Percentiles rank a stretch among this genome's conserved stretches.
phyloP scores from a whole-genome alignment of 139 green algal genomes.

The Zygnema cylindricum region DNA sequence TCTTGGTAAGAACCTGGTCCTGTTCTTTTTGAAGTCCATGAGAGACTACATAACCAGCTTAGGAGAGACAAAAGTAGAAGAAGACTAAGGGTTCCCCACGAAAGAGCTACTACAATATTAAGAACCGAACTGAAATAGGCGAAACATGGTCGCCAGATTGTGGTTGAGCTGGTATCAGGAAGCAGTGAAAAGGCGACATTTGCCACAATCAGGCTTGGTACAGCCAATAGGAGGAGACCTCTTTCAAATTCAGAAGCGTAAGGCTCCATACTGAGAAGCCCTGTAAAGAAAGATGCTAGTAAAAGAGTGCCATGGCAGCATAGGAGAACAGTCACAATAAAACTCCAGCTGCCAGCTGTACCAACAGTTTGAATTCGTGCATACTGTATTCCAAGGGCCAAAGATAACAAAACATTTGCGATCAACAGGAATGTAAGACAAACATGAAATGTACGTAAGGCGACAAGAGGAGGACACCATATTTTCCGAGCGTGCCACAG shows the following conservation, averaged over 20 bases:
- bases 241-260: constrained; percentile 22
- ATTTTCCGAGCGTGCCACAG: constrained; percentile 13
- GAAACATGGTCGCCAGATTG: background rate
- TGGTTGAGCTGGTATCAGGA: constrained; percentile 10
- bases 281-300: constrained; percentile 19
- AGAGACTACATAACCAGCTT: background rate
- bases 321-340: background rate
- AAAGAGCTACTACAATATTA: background rate
- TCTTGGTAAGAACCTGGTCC: background rate
- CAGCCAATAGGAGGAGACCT: constrained; percentile 6
- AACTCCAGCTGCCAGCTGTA: too few relatives aligned
- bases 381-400: background rate
- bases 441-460: background rate
- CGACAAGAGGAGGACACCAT: constrained; percentile 2
- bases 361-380: background rate
- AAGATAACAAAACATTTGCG: background rate
- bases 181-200: constrained; percentile 6
- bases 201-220: background rate
- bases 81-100: background rate
- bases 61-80: constrained; percentile 21
- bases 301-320: background rate
- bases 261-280: constrained; percentile 14
- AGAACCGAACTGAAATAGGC: constrained; percentile 26
- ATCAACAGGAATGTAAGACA: constrained; percentile 13
- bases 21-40: background rate